These are phyloP conservation scores for Dorcoceras hygrometricum DNA, from an alignment of 257 asterid species.

Conservation along the genomic window DNA sequence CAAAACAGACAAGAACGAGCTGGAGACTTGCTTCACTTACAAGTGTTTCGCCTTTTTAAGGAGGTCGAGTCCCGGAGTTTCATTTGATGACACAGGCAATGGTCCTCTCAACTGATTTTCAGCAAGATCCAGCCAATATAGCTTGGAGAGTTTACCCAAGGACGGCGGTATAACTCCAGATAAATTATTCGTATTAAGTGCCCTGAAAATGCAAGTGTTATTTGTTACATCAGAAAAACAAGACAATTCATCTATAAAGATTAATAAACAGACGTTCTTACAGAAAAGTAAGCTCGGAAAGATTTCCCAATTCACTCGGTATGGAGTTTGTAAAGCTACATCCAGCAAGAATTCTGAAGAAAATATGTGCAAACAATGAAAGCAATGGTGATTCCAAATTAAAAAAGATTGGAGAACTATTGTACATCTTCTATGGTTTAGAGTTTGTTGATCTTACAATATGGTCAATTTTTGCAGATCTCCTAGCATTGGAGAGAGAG, in stretches of 20 bases:
- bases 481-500: slow-evolving; percentile 79
- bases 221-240: background rate
- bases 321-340: slow-evolving; percentile 74
- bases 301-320: slow-evolving; percentile 81
- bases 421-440: background rate
- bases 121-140: slow-evolving; percentile 92
- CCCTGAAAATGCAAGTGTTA: slow-evolving; percentile 44
- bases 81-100: slow-evolving; percentile 66
- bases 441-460: slow-evolving; percentile 45
- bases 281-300: slow-evolving; percentile 81
- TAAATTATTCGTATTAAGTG: slow-evolving; percentile 86
- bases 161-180: slow-evolving; percentile 85
- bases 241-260: background rate
- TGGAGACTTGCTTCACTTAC: slow-evolving; percentile 38
- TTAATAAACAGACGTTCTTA: slow-evolving; percentile 33
- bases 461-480: slow-evolving; percentile 69
- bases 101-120: slow-evolving; percentile 78
- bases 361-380: slow-evolving; percentile 12
- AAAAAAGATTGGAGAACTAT: background rate
- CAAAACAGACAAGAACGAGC: background rate
- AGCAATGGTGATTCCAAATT: background rate
- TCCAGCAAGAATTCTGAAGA: slow-evolving; percentile 86
- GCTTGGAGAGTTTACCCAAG: slow-evolving; percentile 73
- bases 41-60: slow-evolving; percentile 91
- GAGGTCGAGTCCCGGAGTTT: slow-evolving; percentile 74